Conservation (phyloP, 345 rosid species). For the Eucalyptus regnans region DNA sequence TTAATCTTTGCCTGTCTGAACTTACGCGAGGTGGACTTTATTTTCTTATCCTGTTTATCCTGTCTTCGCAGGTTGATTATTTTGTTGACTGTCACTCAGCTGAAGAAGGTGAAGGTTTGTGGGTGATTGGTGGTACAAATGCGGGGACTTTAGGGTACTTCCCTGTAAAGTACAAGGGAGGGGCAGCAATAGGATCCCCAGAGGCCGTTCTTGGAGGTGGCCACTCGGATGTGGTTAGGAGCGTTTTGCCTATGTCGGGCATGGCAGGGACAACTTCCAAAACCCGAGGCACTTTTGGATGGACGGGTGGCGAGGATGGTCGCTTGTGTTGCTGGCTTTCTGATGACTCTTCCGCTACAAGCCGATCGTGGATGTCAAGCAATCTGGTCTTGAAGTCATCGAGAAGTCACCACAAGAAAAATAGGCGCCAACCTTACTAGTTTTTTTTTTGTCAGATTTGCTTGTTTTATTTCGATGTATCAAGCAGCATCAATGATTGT, state of each 20-base stretch:
- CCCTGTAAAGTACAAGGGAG: slow-evolving; percentile 40
- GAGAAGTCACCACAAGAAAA: not conserved
- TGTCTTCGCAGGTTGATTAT: slow-evolving; percentile 63
- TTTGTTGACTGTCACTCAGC: slow-evolving; percentile 76
- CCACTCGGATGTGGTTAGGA: slow-evolving; percentile 57
- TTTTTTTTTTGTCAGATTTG: not conserved
- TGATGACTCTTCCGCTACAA: slow-evolving; percentile 27
- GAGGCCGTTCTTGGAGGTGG: slow-evolving; percentile 85
- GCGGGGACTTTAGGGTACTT: slow-evolving; percentile 76
- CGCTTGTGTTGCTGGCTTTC: slow-evolving; percentile 84
- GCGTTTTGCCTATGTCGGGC: slow-evolving; percentile 54
- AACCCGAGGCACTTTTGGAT: slow-evolving; percentile 58
- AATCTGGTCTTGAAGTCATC: not conserved
- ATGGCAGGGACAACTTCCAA: slow-evolving; percentile 16
- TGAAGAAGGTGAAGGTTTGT: slow-evolving; percentile 48
- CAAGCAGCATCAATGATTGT: not conserved
- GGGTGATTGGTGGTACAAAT: slow-evolving; percentile 87
- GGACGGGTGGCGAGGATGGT: slow-evolving; percentile 97
- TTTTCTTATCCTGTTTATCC: not conserved
- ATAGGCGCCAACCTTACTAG: not conserved
- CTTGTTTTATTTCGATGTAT: not conserved
- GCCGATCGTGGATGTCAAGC: slow-evolving; percentile 66
- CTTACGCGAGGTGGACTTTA: not conserved
- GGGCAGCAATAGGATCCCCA: slow-evolving; percentile 38
- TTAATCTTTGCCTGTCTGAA: not conserved